phyloP scores from a whole-genome alignment of 176 grass and related monocot genomes.

The Paspalum vaginatum region DNA sequence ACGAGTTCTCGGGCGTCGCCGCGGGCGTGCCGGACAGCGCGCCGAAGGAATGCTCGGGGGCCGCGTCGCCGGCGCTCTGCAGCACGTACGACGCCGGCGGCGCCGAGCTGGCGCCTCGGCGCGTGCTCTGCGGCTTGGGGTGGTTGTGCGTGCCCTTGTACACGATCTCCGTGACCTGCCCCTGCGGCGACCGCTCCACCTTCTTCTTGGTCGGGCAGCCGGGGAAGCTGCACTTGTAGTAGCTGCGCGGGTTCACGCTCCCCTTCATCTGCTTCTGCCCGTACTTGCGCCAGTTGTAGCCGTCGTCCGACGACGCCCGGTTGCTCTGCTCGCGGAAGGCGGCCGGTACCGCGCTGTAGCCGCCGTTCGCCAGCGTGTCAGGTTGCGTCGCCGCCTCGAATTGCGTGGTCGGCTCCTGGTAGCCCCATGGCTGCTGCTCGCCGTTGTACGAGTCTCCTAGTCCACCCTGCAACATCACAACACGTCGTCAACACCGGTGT shows the following conservation, averaged over 20 bases:
- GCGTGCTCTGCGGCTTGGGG: constrained; percentile 59
- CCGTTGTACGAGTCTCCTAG: constrained; percentile 33
- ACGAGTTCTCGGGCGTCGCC: constrained; percentile 81
- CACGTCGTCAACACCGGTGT: too few relatives aligned
- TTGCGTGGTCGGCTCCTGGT: constrained; percentile 39
- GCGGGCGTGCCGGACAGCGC: constrained; percentile 48
- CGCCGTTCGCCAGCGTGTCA: neutral
- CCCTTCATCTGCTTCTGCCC: constrained; percentile 96
- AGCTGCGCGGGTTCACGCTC: constrained; percentile 92
- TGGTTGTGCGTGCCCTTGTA: constrained; percentile 93
- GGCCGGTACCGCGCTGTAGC: neutral
- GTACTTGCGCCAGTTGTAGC: constrained; percentile 99
- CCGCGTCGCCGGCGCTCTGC: constrained; percentile 7
- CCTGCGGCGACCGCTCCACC: constrained; percentile 78
- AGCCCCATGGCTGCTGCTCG: constrained; percentile 53
- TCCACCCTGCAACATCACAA: constrained; percentile 20
- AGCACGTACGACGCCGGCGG: constrained; percentile 26
- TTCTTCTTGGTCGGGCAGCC: constrained; percentile 95
- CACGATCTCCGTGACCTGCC: constrained; percentile 91
- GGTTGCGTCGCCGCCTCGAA: constrained; percentile 16
- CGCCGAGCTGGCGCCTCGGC: constrained; percentile 41
- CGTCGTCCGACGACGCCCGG: constrained; percentile 67
- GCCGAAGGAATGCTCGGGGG: constrained; percentile 36
- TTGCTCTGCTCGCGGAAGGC: constrained; percentile 45
- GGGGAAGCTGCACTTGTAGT: constrained; percentile 94